phyloP scores from a whole-genome alignment of 768 basidiomycete species.

The Amanita phalloides region DNA sequence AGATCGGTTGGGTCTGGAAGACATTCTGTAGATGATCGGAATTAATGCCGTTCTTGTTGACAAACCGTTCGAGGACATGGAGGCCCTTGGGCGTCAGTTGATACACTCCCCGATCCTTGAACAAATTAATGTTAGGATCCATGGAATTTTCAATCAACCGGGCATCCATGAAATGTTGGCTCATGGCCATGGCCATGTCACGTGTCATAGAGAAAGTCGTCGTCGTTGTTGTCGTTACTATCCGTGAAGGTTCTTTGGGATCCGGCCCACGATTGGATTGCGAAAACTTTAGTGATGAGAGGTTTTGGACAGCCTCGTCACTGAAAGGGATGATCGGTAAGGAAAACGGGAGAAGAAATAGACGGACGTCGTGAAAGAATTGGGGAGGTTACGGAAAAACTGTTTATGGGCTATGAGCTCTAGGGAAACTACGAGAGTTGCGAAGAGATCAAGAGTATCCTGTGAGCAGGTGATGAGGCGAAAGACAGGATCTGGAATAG shows the following conservation, averaged over 20 bases:
- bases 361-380: constrained; percentile 92
- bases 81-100: constrained; percentile 95
- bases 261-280: constrained; percentile 98
- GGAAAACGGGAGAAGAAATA: constrained; percentile 6
- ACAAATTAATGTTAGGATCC: constrained; percentile 77
- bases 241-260: constrained; percentile 94
- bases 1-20: constrained; percentile 89
- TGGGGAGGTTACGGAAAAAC: constrained; percentile 90
- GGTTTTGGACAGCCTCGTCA: constrained; percentile 89
- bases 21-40: constrained; percentile 86
- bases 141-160: constrained; percentile 95
- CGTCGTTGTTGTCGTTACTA: constrained; percentile 98
- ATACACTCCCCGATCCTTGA: constrained; percentile 98
- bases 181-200: constrained; percentile 99
- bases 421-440: constrained; percentile 91
- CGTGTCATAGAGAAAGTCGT: constrained; percentile 99
- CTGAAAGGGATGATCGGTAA: constrained; percentile 28
- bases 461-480: constrained; percentile 18
- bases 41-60: constrained; percentile 97
- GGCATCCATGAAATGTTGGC: constrained; percentile 99
- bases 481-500: constrained; percentile 3
- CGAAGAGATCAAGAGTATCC: constrained; percentile 98
- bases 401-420: constrained; percentile 84
- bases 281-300: constrained; percentile 94
- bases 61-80: constrained; percentile 98